Evolutionary conservation across 306 rosid species (phyloP), one percentile per base, ranked within the genome.

Genomic region (Cicer judaicum): DNA sequence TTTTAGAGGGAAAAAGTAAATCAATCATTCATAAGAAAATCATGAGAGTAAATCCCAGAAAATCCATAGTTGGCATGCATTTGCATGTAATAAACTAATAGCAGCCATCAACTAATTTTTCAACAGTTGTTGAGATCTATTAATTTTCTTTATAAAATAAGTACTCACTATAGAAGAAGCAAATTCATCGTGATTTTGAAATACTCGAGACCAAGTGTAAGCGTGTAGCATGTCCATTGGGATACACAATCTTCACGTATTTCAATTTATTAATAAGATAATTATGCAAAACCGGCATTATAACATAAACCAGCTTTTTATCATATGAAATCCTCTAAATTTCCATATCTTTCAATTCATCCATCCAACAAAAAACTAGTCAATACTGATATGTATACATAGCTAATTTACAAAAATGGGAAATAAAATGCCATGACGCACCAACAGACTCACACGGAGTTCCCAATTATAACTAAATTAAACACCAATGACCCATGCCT

Each of bases 291-390:
- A 4, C 36, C 36, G 4, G 5, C 5, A 29, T 29, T 29, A 29
- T 29, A 50, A 50, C 56, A 14, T 50, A 18, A 4, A 29, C 14
- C 15, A 50, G 21, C 5, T 66, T 55, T 12, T 18, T n/a, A 44
- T 41, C 47, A 53, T 19, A 54, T 54, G 10, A 41, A 48, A 53
- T 41, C 12, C 59, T 0, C 39, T 42, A 54, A 29, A 29, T 41
- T 24, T 24, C 19, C 73, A 65, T 6, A 42, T 34, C 66, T 76
- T 65, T 16, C 15, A 18, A 64, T 10, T 10, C 79, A 74, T 36
- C 8, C 7, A 53, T 47, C 49, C 44, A 75, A 71, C 63, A 6
- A 75, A 38, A 40, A 19, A 57, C 10, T 29, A 57, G 44, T 21
- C 29, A 72, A 42, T 24, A 10, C 42, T 19, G 21, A 44, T 24